Evolutionary conservation across 495 filamentous ascomycete genomes (phyloP).

Genomic region (Darksidea phi): DNA sequence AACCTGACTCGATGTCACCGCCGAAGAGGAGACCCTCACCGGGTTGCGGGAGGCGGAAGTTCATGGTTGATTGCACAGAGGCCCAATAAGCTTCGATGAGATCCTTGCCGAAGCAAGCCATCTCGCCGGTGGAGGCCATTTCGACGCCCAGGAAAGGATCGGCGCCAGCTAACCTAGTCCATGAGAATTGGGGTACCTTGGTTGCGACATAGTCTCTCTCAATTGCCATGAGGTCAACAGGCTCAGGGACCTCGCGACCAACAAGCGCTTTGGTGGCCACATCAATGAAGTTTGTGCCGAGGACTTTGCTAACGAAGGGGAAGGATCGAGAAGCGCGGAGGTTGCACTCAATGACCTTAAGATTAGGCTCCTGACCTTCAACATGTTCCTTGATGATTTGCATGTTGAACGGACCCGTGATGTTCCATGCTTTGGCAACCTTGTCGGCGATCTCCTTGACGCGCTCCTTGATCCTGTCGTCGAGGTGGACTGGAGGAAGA

Average conservation of each 20-base stretch:
- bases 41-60: constrained; percentile 91
- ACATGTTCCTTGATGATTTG: constrained; percentile 92
- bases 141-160: constrained; percentile 98
- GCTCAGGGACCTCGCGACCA: constrained; percentile 79
- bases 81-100: constrained; percentile 97
- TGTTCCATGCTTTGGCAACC: constrained; percentile 94
- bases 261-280: constrained; percentile 91
- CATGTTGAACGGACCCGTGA: constrained; percentile 99
- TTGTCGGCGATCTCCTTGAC: constrained; percentile 94
- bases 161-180: constrained; percentile 96
- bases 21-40: constrained; percentile 94
- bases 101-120: constrained; percentile 96
- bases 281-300: constrained; percentile 97
- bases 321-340: constrained; percentile 96
- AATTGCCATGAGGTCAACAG: constrained; percentile 81
- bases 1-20: constrained; percentile 66
- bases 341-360: constrained; percentile 99
- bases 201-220: constrained; percentile 91
- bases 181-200: constrained; percentile 98
- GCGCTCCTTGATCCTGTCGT: constrained; percentile 71
- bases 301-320: constrained; percentile 95
- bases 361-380: constrained; percentile 63
- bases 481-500: constrained; percentile 79
- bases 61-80: constrained; percentile 95
- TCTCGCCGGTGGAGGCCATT: constrained; percentile 95